Conservation (phyloP, 306 rosid species). For the Betula pendula region DNA sequence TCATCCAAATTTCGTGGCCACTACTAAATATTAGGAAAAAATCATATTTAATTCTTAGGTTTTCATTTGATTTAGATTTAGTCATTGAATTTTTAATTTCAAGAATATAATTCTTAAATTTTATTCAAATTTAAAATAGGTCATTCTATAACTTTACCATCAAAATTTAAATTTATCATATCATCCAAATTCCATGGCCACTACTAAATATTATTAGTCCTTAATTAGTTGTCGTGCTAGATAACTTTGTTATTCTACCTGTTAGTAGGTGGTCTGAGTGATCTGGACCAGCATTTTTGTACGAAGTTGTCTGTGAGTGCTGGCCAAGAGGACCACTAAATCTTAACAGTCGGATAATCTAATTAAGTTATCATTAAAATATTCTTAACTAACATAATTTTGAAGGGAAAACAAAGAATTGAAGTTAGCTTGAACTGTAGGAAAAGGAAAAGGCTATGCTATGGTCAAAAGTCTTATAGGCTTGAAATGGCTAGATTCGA, state of each 20-base stretch:
- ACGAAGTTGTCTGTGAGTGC: slow-evolving; percentile 11
- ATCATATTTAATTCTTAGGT: no score
- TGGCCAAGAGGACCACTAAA: slow-evolving; percentile 59
- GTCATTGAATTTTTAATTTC: no score
- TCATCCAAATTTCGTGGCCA: no score
- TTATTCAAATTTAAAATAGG: no score
- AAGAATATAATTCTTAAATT: no score
- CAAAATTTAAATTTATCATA: no score
- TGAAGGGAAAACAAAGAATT: slow-evolving; percentile 25
- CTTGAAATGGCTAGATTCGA: slow-evolving; percentile 45
- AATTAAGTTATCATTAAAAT: slow-evolving; percentile 52
- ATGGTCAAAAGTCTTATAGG: slow-evolving; percentile 51
- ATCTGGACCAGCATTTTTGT: not conserved
- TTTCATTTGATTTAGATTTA: no score
- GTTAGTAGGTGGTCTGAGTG: not conserved
- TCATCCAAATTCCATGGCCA: no score
- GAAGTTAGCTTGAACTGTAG: slow-evolving; percentile 48
- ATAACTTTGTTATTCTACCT: not conserved
- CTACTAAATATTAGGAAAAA: no score
- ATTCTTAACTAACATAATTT: slow-evolving; percentile 45
- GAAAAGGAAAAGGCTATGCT: slow-evolving; percentile 74
- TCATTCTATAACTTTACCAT: no score
- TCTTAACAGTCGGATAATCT: slow-evolving; percentile 74
- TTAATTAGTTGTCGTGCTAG: no score
- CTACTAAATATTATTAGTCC: no score